These are phyloP conservation scores for Gracilaria domingensis DNA, from an alignment of 23 red algal species.

Conservation along the genomic window DNA sequence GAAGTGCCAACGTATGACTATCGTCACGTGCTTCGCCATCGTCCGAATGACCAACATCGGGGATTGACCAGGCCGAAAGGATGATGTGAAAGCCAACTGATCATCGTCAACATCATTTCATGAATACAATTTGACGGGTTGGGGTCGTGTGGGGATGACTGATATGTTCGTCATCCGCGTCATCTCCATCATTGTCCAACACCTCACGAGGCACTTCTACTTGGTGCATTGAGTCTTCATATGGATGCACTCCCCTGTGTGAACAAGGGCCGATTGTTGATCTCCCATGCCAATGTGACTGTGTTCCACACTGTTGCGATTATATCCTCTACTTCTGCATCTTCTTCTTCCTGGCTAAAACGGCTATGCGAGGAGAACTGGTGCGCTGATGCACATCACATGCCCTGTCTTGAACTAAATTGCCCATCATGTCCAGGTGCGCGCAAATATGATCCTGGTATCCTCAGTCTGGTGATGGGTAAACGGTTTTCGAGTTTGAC, in stretches of 20 bases:
- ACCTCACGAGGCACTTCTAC: conserved; percentile 20
- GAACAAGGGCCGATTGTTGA: conserved; percentile 6
- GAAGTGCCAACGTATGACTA: conserved; percentile 15
- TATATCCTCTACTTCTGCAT: not conserved
- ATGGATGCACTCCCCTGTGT: not conserved
- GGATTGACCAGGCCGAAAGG: conserved; percentile 14
- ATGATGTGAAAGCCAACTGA: conserved; percentile 9
- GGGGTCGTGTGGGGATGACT: conserved; percentile 16
- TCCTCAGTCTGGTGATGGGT: not conserved
- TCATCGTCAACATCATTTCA: conserved; percentile 24
- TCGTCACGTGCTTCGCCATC: conserved; percentile 10
- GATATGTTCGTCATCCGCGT: not conserved
- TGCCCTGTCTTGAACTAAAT: not conserved
- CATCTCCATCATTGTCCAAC: conserved; percentile 23
- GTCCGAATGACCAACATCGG: not conserved
- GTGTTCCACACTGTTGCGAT: not conserved
- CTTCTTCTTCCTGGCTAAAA: not conserved
- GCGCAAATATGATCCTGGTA: not conserved
- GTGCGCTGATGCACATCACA: not conserved
- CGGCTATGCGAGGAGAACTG: not conserved
- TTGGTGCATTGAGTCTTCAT: conserved; percentile 35
- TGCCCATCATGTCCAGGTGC: not conserved
- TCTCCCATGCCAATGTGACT: conserved; percentile 4
- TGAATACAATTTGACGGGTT: conserved; percentile 1
- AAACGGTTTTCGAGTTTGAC: conserved; percentile 24